Evolutionary conservation across 805 yeast species (phyloP).

Genomic region (Starmerella bombi): DNA sequence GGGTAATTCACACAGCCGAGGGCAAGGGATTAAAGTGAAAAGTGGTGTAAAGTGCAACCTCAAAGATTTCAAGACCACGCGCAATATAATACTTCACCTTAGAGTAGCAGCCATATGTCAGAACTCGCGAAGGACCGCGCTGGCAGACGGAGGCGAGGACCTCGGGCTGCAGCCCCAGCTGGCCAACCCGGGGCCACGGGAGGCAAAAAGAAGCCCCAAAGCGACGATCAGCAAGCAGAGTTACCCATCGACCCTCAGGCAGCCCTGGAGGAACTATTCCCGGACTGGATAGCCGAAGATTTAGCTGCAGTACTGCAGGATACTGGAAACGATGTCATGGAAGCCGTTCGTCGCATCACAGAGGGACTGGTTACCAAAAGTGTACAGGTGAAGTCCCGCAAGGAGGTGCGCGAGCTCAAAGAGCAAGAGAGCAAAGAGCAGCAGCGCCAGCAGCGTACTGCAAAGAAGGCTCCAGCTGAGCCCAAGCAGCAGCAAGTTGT

Average conservation of each 20-base stretch:
- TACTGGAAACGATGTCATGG: conserved; percentile 55
- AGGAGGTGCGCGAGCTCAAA: conserved; percentile 37
- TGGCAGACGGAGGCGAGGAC: conserved; percentile 10
- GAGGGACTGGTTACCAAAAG: conserved; percentile 83
- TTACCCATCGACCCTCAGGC: conserved; percentile 5
- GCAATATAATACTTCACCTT: too few relatives aligned
- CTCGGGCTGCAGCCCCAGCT: conserved; percentile 1
- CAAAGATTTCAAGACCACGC: background rate
- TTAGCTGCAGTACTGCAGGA: conserved; percentile 63
- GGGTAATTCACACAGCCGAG: too few relatives aligned
- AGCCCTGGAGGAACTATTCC: conserved; percentile 75
- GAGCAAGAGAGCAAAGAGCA: conserved; percentile 25
- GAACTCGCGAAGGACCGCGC: conserved; percentile 15
- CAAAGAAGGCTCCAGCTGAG: background rate
- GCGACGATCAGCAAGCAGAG: conserved; percentile 1
- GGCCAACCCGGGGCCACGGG: background rate
- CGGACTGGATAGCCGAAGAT: conserved; percentile 88
- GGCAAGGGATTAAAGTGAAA: background rate
- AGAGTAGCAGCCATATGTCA: conserved; percentile 6
- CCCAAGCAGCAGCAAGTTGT: conserved; percentile 2
- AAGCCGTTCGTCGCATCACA: conserved; percentile 74
- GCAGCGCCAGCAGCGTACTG: background rate
- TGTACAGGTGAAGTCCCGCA: conserved; percentile 57
- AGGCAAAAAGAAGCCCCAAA: conserved; percentile 2
- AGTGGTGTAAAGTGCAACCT: background rate